Conservation (phyloP, 495 filamentous ascomycete species). For the Podospora appendiculata region DNA sequence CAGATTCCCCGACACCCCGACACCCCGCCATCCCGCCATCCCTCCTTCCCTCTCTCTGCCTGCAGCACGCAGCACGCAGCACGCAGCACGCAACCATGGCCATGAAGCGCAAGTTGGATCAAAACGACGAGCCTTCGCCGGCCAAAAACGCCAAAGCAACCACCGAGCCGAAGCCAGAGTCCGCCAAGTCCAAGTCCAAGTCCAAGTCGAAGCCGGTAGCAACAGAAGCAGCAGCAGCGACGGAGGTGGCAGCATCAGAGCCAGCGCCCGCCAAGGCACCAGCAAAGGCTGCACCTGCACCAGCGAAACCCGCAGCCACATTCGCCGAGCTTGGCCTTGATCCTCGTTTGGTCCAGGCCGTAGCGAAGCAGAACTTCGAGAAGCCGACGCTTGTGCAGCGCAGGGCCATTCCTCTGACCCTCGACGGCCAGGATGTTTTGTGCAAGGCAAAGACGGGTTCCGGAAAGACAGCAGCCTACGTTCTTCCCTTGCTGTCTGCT, state of each 20-base stretch:
- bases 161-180: neutral
- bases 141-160: slow-evolving; percentile 4
- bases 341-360: slow-evolving; percentile 73
- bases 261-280: slow-evolving; percentile 1
- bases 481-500: slow-evolving; percentile 77
- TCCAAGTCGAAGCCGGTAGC: neutral
- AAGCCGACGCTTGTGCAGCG: slow-evolving; percentile 80
- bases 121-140: slow-evolving; percentile 37
- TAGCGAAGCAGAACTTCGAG: slow-evolving; percentile 75
- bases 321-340: slow-evolving; percentile 67
- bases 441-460: slow-evolving; percentile 88
- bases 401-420: slow-evolving; percentile 78
- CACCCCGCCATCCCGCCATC: no score
- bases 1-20: no score
- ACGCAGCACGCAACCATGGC: slow-evolving; percentile 10
- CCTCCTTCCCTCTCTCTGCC: no score
- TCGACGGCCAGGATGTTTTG: slow-evolving; percentile 87
- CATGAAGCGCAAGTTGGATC: slow-evolving; percentile 49
- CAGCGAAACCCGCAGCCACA: slow-evolving; percentile 4
- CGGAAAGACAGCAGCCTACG: slow-evolving; percentile 94
- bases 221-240: neutral
- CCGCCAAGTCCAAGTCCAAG: neutral
- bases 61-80: no score
- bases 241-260: slow-evolving; percentile 6
- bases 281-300: neutral